These are phyloP conservation scores for Eucalyptus regnans DNA, from an alignment of 345 rosid genomes.

Conservation along the genomic window DNA sequence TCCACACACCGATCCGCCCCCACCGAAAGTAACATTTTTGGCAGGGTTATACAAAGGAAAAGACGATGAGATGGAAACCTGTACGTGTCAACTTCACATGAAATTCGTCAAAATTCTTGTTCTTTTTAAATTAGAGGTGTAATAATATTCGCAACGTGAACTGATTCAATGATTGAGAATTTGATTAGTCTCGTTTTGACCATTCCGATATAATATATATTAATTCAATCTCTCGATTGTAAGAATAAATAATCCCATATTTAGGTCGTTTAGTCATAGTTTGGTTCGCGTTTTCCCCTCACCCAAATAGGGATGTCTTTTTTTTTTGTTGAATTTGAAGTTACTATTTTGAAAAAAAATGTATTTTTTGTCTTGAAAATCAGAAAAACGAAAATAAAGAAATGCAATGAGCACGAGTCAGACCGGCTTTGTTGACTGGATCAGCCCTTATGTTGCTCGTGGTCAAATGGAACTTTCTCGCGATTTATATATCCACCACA, in stretches of 20 bases:
- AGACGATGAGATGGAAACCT: neutral
- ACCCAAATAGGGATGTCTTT: fast-evolving
- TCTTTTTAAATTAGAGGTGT: neutral
- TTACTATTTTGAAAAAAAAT: neutral
- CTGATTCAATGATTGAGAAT: neutral
- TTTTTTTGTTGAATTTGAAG: neutral
- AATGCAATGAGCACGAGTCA: neutral
- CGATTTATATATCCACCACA: neutral
- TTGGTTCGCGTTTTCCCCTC: neutral
- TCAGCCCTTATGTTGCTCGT: neutral
- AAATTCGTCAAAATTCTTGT: neutral
- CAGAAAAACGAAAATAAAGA: neutral
- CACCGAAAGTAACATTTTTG: neutral
- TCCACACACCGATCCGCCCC: neutral
- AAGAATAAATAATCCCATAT: neutral
- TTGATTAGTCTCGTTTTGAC: neutral
- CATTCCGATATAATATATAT: fast-evolving
- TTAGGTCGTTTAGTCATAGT: neutral
- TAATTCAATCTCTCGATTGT: neutral
- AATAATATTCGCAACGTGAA: neutral
- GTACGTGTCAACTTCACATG: neutral
- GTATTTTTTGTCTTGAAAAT: neutral
- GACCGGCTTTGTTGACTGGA: neutral
- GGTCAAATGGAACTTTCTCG: neutral
- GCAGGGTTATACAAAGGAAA: neutral